A percentile compares a stretch with the other conserved stretches of the same genome.
Conservation (phyloP, 352 stramenopile genomes). For the Phytopythium aichiense region DNA sequence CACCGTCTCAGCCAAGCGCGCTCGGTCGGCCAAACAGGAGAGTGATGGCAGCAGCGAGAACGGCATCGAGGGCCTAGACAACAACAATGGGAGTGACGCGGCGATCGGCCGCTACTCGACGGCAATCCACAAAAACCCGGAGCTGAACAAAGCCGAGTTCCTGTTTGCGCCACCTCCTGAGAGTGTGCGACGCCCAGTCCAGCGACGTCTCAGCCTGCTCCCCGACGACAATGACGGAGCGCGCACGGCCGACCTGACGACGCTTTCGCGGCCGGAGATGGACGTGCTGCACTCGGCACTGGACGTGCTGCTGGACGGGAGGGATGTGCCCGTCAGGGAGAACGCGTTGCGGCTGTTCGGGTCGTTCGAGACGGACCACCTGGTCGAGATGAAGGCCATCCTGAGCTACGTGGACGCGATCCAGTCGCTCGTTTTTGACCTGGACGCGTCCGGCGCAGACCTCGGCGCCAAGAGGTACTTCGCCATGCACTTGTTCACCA, state of each 20-base stretch:
- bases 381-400: conserved; percentile 71
- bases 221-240: neutral
- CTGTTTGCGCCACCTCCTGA: conserved; percentile 39
- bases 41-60: neutral
- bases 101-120: conserved; percentile 69
- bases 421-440: conserved; percentile 71
- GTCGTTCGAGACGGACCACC: conserved; percentile 59
- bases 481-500: conserved; percentile 62
- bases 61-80: neutral
- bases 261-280: conserved; percentile 14
- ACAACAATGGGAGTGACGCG: conserved; percentile 28
- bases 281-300: conserved; percentile 12
- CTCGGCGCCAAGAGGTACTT: conserved; percentile 74
- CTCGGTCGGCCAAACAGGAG: neutral
- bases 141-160: conserved; percentile 73
- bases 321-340: conserved; percentile 11
- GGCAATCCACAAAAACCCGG: conserved; percentile 44
- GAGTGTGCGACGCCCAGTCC: neutral
- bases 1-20: conserved; percentile 28
- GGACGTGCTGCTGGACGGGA: conserved; percentile 28
- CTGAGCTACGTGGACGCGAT: conserved; percentile 62
- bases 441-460: conserved; percentile 73
- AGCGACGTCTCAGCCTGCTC: neutral
- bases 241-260: conserved; percentile 13
- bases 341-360: conserved; percentile 60